phyloP scores from a whole-genome alignment of 345 rosid genomes.

The Durio zibethinus region DNA sequence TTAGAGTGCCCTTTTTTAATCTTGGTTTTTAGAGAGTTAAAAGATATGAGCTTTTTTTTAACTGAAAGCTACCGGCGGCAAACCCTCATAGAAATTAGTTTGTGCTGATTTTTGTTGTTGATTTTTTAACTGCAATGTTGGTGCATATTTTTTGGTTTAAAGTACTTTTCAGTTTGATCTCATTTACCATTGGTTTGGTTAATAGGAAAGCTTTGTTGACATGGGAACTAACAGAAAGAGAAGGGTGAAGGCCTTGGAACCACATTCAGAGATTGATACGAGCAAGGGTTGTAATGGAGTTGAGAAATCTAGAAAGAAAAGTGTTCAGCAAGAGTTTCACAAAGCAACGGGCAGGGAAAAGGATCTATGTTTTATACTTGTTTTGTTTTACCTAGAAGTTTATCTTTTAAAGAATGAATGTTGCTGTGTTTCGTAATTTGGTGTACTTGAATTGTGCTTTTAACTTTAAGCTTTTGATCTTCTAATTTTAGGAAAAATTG shows the following conservation, averaged over 20 bases:
- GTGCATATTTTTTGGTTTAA: neutral
- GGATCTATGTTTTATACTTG: neutral
- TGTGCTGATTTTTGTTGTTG: neutral
- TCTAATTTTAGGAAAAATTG: constrained; percentile 20
- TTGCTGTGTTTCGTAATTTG: neutral
- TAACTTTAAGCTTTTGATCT: constrained; percentile 2
- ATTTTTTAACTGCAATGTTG: neutral
- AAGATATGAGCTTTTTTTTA: neutral
- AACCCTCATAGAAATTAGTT: neutral
- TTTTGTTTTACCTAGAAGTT: neutral
- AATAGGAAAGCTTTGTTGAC: neutral
- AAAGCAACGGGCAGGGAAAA: constrained; percentile 24
- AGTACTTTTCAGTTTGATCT: neutral
- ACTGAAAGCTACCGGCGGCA: neutral
- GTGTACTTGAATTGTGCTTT: neutral
- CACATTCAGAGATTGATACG: constrained; percentile 9
- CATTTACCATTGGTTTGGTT: neutral
- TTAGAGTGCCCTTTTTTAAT: neutral
- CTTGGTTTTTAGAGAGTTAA: neutral
- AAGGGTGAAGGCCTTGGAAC: constrained; percentile 15
- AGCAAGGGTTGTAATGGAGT: constrained; percentile 14
- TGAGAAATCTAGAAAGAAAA: constrained; percentile 26
- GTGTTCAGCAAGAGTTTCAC: neutral
- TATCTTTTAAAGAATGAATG: neutral
- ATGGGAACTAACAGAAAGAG: constrained; percentile 33